Percentiles rank a stretch among this genome's conserved stretches.
Conservation (phyloP, 176 grass and related monocot species). For the Phyllostachys edulis region DNA sequence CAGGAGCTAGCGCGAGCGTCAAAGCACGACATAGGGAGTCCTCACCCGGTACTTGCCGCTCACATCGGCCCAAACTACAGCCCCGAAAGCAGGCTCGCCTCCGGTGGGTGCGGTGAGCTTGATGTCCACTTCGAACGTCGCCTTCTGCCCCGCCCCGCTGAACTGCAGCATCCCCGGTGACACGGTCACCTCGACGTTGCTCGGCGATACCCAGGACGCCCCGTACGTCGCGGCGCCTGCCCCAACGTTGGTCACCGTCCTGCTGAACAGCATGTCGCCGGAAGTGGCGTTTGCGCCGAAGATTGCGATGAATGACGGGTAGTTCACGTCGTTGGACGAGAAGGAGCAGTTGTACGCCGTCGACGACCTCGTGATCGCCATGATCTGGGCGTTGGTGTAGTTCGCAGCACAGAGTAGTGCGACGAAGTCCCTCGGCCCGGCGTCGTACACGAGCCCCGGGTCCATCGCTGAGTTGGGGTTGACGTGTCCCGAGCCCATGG, state of each 20-base stretch:
- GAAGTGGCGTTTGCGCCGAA: slow-evolving; percentile 11
- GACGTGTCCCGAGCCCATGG: slow-evolving; percentile 69
- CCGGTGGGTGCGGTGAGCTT: slow-evolving; percentile 24
- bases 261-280: slow-evolving; percentile 30
- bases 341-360: slow-evolving; percentile 42
- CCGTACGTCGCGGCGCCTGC: slow-evolving; percentile 2
- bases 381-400: slow-evolving; percentile 63
- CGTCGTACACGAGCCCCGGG: slow-evolving; percentile 74
- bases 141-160: slow-evolving; percentile 25
- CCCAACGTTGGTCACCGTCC: slow-evolving; percentile 49
- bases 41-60: slow-evolving; percentile 36
- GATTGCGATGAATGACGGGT: slow-evolving; percentile 46
- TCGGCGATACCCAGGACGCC: slow-evolving; percentile 4
- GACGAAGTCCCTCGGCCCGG: slow-evolving; percentile 52
- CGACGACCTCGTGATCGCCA: slow-evolving; percentile 53
- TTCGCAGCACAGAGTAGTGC: slow-evolving; percentile 67
- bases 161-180: slow-evolving; percentile 39
- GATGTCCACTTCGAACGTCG: slow-evolving; percentile 32
- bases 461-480: slow-evolving; percentile 66
- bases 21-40: slow-evolving; percentile 41
- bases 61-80: slow-evolving; percentile 34
- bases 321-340: slow-evolving; percentile 52
- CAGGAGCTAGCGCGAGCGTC: background rate
- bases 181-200: slow-evolving; percentile 28
- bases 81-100: slow-evolving; percentile 22